Conservation (phyloP, 192 early-diverging fungal species). For the Diversispora epigaea region DNA sequence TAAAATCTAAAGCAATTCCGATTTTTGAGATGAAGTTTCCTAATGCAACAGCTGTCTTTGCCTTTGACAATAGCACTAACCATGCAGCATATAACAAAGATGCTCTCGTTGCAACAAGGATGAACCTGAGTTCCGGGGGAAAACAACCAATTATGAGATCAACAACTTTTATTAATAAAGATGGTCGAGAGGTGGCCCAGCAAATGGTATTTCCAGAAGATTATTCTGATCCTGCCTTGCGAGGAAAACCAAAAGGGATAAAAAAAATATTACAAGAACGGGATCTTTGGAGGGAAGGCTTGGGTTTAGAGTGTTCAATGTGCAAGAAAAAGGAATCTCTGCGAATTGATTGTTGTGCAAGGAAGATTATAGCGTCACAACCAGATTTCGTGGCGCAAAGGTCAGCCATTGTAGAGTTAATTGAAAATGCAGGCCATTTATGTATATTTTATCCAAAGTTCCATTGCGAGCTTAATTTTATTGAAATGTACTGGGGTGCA, state of each 20-base stretch:
- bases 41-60: slow-evolving; percentile 13
- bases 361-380: slow-evolving; percentile 25
- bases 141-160: slow-evolving; percentile 13
- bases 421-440: slow-evolving; percentile 7
- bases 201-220: not conserved
- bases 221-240: not conserved
- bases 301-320: not conserved
- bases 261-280: not conserved
- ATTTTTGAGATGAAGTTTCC: slow-evolving; percentile 10
- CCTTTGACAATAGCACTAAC: slow-evolving; percentile 29
- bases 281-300: not conserved
- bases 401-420: slow-evolving; percentile 1
- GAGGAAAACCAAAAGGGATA: not conserved
- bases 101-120: slow-evolving; percentile 13
- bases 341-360: slow-evolving; percentile 17
- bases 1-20: slow-evolving; percentile 14
- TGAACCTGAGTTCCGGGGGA: slow-evolving; percentile 2
- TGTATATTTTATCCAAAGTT: slow-evolving; percentile 37
- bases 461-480: slow-evolving; percentile 39
- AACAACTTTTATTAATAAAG: not conserved
- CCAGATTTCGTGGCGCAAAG: slow-evolving; percentile 13
- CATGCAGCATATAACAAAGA: slow-evolving; percentile 15
- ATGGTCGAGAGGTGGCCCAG: not conserved
- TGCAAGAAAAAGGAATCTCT: slow-evolving; percentile 14
- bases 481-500: slow-evolving; percentile 37